Conservation (phyloP, 495 filamentous ascomycete species). For the Choiromyces venosus region DNA sequence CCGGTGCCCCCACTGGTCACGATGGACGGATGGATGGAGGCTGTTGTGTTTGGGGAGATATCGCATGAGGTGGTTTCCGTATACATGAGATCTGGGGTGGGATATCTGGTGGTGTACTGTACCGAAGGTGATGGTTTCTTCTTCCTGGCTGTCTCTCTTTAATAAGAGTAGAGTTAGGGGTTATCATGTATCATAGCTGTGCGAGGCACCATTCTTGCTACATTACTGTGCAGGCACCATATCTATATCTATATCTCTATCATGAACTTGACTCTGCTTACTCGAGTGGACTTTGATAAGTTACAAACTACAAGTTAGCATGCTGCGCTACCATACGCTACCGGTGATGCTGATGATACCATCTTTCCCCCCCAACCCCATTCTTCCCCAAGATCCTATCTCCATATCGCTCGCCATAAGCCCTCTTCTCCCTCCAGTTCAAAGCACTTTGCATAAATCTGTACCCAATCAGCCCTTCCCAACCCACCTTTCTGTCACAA, state of each 20-base stretch:
- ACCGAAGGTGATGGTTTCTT: background rate
- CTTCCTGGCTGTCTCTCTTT: background rate
- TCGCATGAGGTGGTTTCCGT: background rate
- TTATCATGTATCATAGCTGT: too few relatives aligned
- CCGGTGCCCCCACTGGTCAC: background rate
- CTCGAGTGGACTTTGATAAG: too few relatives aligned
- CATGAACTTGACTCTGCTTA: too few relatives aligned
- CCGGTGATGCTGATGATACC: too few relatives aligned
- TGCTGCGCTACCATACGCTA: too few relatives aligned
- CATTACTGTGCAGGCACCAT: too few relatives aligned
- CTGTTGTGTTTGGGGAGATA: background rate
- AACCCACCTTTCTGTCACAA: background rate
- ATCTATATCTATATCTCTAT: too few relatives aligned
- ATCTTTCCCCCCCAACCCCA: too few relatives aligned
- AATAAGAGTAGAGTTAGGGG: background rate
- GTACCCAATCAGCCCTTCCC: background rate
- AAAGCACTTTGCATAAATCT: background rate
- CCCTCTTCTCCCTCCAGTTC: background rate
- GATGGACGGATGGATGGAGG: too few relatives aligned
- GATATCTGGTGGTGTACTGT: background rate
- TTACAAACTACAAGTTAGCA: too few relatives aligned
- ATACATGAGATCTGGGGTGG: background rate
- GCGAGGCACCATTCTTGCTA: too few relatives aligned
- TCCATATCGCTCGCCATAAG: background rate
- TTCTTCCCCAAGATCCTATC: background rate